Base-by-base conservation (phyloP, 1,284 basidiomycete genomes). In the Apiotrichum veenhuisii region DNA sequence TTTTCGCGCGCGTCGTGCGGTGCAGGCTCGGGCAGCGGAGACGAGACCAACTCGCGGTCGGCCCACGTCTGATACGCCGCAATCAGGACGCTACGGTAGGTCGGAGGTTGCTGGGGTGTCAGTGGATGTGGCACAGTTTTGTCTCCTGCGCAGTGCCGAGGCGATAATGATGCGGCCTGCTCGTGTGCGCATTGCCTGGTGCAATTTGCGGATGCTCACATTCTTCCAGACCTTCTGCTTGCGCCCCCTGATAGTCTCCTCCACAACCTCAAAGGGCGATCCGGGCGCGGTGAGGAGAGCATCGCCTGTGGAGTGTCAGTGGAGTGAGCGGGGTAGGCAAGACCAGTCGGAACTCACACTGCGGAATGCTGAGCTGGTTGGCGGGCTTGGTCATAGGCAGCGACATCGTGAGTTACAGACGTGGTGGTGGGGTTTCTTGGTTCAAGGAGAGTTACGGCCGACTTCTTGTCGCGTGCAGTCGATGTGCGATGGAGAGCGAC, bases 221-320 rank as follows among this genome's bases (percentile, higher is more conserved):
- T 71, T 58, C 64, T 75, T 75, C 71, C 71, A 75, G 26, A 62
- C 59, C 26, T 65, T 61, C 18, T 64, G 54, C 17, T 36, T 41
- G 25, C 61, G 58, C 27, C 71, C 73, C 26, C 66, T 36, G 1
- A 75, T 54, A 2, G 57, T 38, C 17, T 57, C 47, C 44, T 64
- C 59, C 48, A 69, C 65, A 55, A 71, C 69, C 65, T 75, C 73
- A 46, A 74, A 60, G n/a, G 66, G 59, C 18, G 62, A 52, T 5
- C 71, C 72, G 8, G 63, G 64, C 14, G 66, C 49, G 30, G 47
- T 50, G 47, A 62, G 45, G 9, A 51, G 14, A 5, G 8, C 18
- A 20, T 50, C 49, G 49, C 46, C 46, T 48, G 46, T 10, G 7
- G 20, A 14, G 10, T 41, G 40, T 41, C 40, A 41, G 36, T 14